Percentiles rank a stretch among this genome's conserved stretches.
phyloP scores from a whole-genome alignment of 2,329 filamentous ascomycete species.

The Colletotrichum noveboracense region DNA sequence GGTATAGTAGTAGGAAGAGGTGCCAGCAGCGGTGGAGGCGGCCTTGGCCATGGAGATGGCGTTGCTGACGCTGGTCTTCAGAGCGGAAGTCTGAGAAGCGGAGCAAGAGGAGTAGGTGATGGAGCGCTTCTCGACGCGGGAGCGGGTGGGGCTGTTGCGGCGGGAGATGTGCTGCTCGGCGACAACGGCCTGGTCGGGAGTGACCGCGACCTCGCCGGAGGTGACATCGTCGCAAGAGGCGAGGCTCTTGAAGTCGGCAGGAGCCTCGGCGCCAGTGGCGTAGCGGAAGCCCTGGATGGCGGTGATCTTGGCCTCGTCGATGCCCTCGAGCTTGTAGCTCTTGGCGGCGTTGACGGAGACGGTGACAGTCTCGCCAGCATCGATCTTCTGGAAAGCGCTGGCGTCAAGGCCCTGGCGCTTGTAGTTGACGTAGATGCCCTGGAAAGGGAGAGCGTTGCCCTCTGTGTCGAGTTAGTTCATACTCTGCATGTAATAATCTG shows the following conservation, averaged over 20 bases:
- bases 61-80: conserved; percentile 7
- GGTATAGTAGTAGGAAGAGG: conserved; percentile 6
- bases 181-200: background rate
- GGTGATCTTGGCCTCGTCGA: conserved; percentile 11
- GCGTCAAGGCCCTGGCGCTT: conserved; percentile 9
- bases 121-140: conserved; percentile 15
- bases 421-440: conserved; percentile 19
- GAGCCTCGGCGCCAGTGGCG: background rate
- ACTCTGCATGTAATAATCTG: fast-evolving
- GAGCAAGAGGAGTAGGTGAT: conserved; percentile 19
- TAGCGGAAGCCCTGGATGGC: conserved; percentile 20
- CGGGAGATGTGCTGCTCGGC: conserved; percentile 14
- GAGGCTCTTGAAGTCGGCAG: background rate
- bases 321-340: conserved; percentile 15
- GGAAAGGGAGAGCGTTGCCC: conserved; percentile 13
- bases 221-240: background rate
- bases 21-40: conserved; percentile 5
- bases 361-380: conserved; percentile 12
- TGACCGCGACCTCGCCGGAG: conserved; percentile 9
- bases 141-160: background rate
- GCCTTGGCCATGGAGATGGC: conserved; percentile 18
- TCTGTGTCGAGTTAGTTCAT: background rate
- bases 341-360: conserved; percentile 17
- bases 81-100: background rate
- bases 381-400: conserved; percentile 14